Evolutionary conservation across 371 early-diverging fungal genomes (phyloP).

Genomic region (Chytridiales sp.): DNA sequence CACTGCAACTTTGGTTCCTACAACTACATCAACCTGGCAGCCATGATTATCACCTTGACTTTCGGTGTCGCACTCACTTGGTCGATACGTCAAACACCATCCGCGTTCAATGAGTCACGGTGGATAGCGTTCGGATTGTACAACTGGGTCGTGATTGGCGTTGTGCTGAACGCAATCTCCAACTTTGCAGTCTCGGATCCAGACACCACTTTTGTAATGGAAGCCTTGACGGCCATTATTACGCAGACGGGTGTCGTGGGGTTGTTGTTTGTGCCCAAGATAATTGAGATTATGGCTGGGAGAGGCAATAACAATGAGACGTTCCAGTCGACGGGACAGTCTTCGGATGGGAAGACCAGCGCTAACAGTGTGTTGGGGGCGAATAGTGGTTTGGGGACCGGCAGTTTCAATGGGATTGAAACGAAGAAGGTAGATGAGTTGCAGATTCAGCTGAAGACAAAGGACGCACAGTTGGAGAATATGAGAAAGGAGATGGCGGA

Average conservation of each 20-base stretch:
- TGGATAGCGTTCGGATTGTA: constrained; percentile 20
- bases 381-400: too few relatives aligned
- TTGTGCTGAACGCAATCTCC: constrained; percentile 15
- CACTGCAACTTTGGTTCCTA: constrained; percentile 5
- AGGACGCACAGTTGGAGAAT: too few relatives aligned
- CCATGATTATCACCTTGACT: constrained; percentile 13
- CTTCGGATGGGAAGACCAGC: neutral
- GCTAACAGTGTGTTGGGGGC: neutral
- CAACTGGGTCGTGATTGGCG: constrained; percentile 23
- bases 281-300: constrained; percentile 8
- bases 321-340: neutral
- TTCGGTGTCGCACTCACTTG: constrained; percentile 10
- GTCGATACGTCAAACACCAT: constrained; percentile 11
- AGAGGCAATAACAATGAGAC: constrained; percentile 14
- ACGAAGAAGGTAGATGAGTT: constrained; percentile 3
- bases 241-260: constrained; percentile 19
- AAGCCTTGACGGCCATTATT: constrained; percentile 21
- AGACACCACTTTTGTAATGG: constrained; percentile 22
- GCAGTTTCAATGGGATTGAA: neutral
- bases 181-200: constrained; percentile 20
- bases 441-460: neutral
- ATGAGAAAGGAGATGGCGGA: too few relatives aligned
- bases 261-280: constrained; percentile 14
- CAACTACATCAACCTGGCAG: constrained; percentile 18
- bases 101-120: constrained; percentile 25